A percentile compares a stretch with the other conserved stretches of the same genome.
Evolutionary conservation across 1,139 yeast species (phyloP).

Genomic region (Protomyces gravidus): DNA sequence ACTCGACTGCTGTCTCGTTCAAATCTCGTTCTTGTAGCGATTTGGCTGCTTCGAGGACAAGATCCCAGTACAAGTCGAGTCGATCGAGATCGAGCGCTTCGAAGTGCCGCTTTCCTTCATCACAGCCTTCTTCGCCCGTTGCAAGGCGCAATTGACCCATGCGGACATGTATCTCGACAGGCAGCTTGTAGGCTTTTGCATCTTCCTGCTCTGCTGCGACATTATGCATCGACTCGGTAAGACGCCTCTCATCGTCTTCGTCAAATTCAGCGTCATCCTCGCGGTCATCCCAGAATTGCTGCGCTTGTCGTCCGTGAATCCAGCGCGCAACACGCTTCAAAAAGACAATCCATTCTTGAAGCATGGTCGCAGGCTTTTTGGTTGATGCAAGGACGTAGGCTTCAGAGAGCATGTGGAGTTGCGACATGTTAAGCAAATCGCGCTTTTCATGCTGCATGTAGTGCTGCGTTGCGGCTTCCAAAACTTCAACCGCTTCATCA

Average conservation of each 20-base stretch:
- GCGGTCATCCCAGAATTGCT: slow-evolving; percentile 77
- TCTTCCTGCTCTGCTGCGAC: not conserved
- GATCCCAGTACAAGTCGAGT: slow-evolving; percentile 62
- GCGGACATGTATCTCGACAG: slow-evolving; percentile 81
- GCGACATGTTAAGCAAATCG: slow-evolving; percentile 70
- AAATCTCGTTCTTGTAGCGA: slow-evolving; percentile 64
- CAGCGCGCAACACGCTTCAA: slow-evolving; percentile 74
- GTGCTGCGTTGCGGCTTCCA: slow-evolving; percentile 61
- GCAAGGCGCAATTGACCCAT: slow-evolving; percentile 64
- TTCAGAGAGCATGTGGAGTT: slow-evolving; percentile 76
- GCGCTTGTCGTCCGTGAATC: slow-evolving; percentile 64
- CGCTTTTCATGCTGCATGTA: slow-evolving; percentile 41
- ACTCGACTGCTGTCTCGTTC: slow-evolving; percentile 67
- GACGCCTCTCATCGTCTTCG: slow-evolving; percentile 59
- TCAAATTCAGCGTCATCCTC: slow-evolving; percentile 68
- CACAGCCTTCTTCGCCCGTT: slow-evolving; percentile 33
- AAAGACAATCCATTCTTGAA: slow-evolving; percentile 61
- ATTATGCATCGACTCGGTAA: slow-evolving; percentile 36
- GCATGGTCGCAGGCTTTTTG: slow-evolving; percentile 42
- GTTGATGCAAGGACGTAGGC: slow-evolving; percentile 56
- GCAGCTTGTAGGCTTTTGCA: slow-evolving; percentile 46
- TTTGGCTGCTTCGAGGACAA: slow-evolving; percentile 71
- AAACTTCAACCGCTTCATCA: slow-evolving; percentile 75
- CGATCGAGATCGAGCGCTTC: slow-evolving; percentile 37
- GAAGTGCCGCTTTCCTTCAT: slow-evolving; percentile 60